Conservation (phyloP, 2,329 filamentous ascomycete species). For the Colletotrichum chrysophilum region DNA sequence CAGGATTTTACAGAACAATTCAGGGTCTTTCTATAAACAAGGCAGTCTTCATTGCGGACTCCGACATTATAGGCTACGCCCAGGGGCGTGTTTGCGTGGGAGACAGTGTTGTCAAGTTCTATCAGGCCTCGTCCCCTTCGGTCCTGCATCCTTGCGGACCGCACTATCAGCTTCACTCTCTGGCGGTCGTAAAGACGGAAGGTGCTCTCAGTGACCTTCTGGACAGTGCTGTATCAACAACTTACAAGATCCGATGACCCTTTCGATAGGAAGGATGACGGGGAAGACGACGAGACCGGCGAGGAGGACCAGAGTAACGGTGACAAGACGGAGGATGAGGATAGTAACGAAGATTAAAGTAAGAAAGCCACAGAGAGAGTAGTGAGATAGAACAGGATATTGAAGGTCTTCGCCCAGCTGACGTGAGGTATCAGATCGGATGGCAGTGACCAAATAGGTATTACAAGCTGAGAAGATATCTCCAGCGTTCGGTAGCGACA, state of each 20-base stretch:
- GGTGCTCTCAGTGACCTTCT: not conserved
- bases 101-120: not conserved
- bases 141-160: not conserved
- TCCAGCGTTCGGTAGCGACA: not conserved
- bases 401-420: not conserved
- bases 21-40: not conserved
- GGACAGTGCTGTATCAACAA: not conserved
- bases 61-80: not conserved
- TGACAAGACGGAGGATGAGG: not conserved
- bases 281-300: not conserved
- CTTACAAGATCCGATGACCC: too few relatives aligned
- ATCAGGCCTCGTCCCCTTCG: not conserved
- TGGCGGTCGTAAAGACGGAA: not conserved
- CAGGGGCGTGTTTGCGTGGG: not conserved
- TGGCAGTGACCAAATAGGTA: not conserved
- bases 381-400: not conserved
- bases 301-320: not conserved
- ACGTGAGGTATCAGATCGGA: not conserved
- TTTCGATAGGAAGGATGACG: not conserved
- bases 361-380: not conserved
- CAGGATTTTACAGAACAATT: not conserved
- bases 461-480: not conserved
- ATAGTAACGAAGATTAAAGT: not conserved
- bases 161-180: not conserved
- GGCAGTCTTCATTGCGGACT: not conserved